Conservation (phyloP, 2,329 filamentous ascomycete genomes). For the Tolypocladium ophioglossoides region DNA sequence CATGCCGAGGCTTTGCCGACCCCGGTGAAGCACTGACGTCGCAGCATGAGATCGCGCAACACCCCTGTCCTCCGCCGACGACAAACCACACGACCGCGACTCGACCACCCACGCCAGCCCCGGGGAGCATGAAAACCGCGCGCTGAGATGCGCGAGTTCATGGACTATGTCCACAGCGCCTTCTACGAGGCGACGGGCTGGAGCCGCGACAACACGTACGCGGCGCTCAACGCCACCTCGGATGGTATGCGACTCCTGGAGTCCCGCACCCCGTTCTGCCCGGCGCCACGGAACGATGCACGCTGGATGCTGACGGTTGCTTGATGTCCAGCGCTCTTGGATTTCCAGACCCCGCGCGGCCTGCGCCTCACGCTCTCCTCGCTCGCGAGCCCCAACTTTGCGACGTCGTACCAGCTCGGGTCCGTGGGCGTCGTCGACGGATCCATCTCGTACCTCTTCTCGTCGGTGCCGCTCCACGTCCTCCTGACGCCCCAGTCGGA, state of each 20-base stretch:
- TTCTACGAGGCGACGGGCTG: slow-evolving; percentile 82
- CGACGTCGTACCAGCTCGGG: slow-evolving; percentile 85
- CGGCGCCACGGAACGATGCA: neutral
- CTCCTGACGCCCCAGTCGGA: slow-evolving; percentile 59
- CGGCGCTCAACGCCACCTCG: slow-evolving; percentile 71
- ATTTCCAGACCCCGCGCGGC: slow-evolving; percentile 78
- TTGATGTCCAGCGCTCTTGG: slow-evolving; percentile 56
- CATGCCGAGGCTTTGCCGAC: neutral
- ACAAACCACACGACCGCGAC: neutral
- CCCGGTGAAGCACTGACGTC: neutral
- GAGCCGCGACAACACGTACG: slow-evolving; percentile 89
- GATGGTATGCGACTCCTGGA: slow-evolving; percentile 51
- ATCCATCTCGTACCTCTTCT: slow-evolving; percentile 95
- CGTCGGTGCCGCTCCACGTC: slow-evolving; percentile 64
- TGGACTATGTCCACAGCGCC: slow-evolving; percentile 90
- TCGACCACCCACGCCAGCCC: neutral
- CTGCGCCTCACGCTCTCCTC: slow-evolving; percentile 82
- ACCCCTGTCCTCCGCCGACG: neutral
- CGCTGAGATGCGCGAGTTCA: slow-evolving; percentile 77
- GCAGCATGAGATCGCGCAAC: neutral
- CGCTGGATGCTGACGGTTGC: neutral
- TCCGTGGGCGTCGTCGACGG: slow-evolving; percentile 88
- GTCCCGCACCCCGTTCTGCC: too few species aligned
- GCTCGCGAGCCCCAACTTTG: slow-evolving; percentile 84
- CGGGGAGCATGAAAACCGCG: slow-evolving; percentile 13